Percentiles rank a stretch among this genome's conserved stretches.
These are phyloP conservation scores for Dalbergia cochinchinensis DNA, from an alignment of 306 rosid genomes.

Conservation along the genomic window DNA sequence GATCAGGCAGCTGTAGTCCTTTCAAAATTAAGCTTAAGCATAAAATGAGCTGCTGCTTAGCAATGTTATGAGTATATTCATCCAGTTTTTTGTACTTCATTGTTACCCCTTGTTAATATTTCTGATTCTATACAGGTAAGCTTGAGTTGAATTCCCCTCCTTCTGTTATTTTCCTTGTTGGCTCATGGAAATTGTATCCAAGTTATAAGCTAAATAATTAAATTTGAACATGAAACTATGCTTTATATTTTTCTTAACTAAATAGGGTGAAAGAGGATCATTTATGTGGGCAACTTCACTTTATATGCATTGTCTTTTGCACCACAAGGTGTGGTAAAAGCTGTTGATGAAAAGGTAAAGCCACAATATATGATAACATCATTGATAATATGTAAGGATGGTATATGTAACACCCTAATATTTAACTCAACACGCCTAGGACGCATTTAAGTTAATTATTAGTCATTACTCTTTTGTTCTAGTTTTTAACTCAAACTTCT, in stretches of 20 bases:
- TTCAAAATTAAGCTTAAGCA: conserved; percentile 66
- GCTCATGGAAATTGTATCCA: conserved; percentile 8
- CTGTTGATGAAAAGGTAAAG: conserved; percentile 1
- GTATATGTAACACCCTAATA: too few species aligned
- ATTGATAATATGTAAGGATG: not conserved
- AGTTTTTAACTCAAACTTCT: too few species aligned
- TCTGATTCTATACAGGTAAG: not conserved
- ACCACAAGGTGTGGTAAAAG: not conserved
- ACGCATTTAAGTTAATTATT: too few species aligned
- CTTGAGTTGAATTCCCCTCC: not conserved
- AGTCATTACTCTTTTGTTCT: too few species aligned
- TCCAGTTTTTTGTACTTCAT: not conserved
- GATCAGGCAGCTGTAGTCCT: conserved; percentile 82
- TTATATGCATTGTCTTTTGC: conserved; percentile 13
- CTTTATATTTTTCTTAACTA: not conserved
- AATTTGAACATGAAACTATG: not conserved
- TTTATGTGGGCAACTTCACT: conserved; percentile 11
- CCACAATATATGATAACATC: conserved; percentile 14
- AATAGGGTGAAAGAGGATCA: conserved; percentile 17
- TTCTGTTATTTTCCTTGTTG: not conserved
- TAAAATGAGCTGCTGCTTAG: conserved; percentile 50
- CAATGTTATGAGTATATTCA: conserved; percentile 17
- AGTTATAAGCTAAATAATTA: not conserved
- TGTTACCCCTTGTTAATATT: not conserved
- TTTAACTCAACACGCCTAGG: too few species aligned